A percentile compares a stretch with the other conserved stretches of the same genome.
Conservation (phyloP, 192 early-diverging fungal species). For the Coemansia sp. region DNA sequence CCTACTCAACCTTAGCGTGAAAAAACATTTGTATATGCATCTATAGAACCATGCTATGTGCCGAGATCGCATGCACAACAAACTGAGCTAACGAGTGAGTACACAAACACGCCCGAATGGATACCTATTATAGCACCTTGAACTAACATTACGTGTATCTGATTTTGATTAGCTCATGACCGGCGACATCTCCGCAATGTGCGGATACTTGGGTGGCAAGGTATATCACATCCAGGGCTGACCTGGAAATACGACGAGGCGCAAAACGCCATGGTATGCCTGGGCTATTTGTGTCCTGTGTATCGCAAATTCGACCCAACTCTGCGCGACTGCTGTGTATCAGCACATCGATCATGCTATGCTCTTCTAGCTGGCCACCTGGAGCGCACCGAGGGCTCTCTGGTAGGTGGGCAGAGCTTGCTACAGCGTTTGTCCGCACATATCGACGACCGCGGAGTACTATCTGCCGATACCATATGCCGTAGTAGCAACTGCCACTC, state of each 20-base stretch:
- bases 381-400: slow-evolving; percentile 29
- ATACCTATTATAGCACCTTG: neutral
- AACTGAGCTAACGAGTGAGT: slow-evolving; percentile 37
- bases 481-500: neutral
- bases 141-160: neutral
- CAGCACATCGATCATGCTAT: slow-evolving; percentile 47
- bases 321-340: slow-evolving; percentile 22
- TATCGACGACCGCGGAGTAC: slow-evolving; percentile 23
- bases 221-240: slow-evolving; percentile 48
- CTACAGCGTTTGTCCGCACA: slow-evolving; percentile 24
- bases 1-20: neutral
- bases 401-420: slow-evolving; percentile 1
- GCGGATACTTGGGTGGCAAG: slow-evolving; percentile 33
- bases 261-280: slow-evolving; percentile 38
- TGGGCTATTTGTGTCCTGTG: slow-evolving; percentile 33
- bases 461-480: neutral
- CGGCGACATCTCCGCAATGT: slow-evolving; percentile 34
- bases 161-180: slow-evolving; percentile 22
- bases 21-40: neutral
- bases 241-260: slow-evolving; percentile 36
- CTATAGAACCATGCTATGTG: slow-evolving; percentile 40
- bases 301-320: slow-evolving; percentile 27
- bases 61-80: slow-evolving; percentile 14
- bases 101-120: neutral
- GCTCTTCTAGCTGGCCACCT: slow-evolving; percentile 26